A percentile compares a stretch with the other conserved stretches of the same genome.
phyloP scores from a whole-genome alignment of 1,139 yeast genomes.

The Yamadazyma membranifaciens region DNA sequence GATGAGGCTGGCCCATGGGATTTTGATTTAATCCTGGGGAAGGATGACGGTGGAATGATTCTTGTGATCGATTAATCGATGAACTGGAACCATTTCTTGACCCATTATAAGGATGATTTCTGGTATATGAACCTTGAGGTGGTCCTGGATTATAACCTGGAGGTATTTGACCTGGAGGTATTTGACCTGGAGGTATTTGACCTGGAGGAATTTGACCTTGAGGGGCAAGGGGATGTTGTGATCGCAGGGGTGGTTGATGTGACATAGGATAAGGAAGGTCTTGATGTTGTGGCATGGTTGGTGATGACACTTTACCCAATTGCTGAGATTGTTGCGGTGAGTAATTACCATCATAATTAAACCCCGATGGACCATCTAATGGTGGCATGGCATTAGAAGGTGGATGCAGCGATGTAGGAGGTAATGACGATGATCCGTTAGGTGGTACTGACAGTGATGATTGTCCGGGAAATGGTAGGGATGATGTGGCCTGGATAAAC shows the following conservation, averaged over 20 bases:
- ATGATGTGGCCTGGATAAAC: slow-evolving; percentile 16
- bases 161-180: neutral
- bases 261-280: slow-evolving; percentile 5
- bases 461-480: neutral
- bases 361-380: neutral
- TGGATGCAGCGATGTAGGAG: neutral
- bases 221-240: neutral
- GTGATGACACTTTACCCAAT: slow-evolving; percentile 1
- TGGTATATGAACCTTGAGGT: slow-evolving; percentile 1
- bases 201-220: slow-evolving; percentile 2
- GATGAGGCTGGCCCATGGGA: neutral
- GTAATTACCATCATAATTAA: too few relatives aligned
- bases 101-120: slow-evolving; percentile 5
- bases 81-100: slow-evolving; percentile 13
- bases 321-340: too few relatives aligned
- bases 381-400: too few relatives aligned
- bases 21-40: slow-evolving; percentile 6
- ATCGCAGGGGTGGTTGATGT: slow-evolving; percentile 1
- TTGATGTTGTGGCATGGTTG: slow-evolving; percentile 10
- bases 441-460: neutral
- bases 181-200: neutral
- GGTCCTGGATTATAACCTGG: too few relatives aligned
- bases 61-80: slow-evolving; percentile 9
- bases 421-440: neutral
- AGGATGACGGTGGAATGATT: slow-evolving; percentile 7